Evolutionary conservation across 257 asterid genomes (phyloP), one percentile per base, ranked within the genome.

Genomic region (Primulina tabacum): DNA sequence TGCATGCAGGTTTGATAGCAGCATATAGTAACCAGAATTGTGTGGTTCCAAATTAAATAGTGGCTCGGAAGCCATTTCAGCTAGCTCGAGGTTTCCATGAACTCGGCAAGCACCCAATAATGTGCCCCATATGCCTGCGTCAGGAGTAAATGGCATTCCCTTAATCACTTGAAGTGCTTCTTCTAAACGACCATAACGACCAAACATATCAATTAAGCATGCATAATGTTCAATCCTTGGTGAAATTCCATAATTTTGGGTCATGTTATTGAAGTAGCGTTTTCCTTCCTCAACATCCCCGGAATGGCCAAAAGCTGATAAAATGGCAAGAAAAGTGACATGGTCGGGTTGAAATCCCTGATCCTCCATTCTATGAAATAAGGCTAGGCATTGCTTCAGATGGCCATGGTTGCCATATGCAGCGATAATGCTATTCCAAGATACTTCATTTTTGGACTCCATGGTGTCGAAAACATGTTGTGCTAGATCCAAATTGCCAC

Each of bases 391-490:
- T 11, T 81, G 81, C 18, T 65, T 63, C 7, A 86, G 73, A 14
- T 26, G 71, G 14, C 99, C 95, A 32, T 89, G 95, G 73, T 83
- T 93, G 64, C 96, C 99, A 72, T 89, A 89, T 34, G 99, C 99
- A 55, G 96, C 85, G 18, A 93, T 89, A n/a, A 93, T 89, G 71
- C 96, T 89, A 40, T 90, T 93, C 97, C 99, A 93, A 21, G 97
- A 90, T 65, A 93, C 99, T 76, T 93, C 96, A 37, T 82, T 89
- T 76, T 73, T 83, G 60, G 62, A 34, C 3, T 71, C 83, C 94
- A 87, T 93, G 43, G 62, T 8, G 80, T 90, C 81, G 74, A 90
- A 89, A 50, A 81, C 88, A 20, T 64, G 64, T 26, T 87, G 82
- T 4, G 95, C 97, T 64, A 76, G 62, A 21, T 82, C 78, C 74